A percentile compares a stretch with the other conserved stretches of the same genome.
These are phyloP conservation scores for Rubia occidens DNA, from an alignment of 305 asterid species.

Conservation along the genomic window DNA sequence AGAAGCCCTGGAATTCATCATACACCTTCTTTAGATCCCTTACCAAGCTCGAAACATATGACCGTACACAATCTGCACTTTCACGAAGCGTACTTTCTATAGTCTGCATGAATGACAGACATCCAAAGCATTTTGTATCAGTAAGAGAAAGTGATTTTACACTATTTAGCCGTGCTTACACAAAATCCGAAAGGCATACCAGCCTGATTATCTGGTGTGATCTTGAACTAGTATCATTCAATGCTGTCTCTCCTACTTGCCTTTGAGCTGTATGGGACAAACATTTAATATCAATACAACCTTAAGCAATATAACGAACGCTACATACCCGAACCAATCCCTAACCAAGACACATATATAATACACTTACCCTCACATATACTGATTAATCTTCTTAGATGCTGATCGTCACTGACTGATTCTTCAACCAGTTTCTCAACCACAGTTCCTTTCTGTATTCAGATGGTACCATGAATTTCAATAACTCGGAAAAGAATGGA, in stretches of 20 bases:
- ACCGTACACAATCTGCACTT: conserved; percentile 79
- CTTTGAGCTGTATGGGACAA: conserved; percentile 67
- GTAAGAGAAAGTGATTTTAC: not conserved
- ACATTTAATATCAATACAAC: not conserved
- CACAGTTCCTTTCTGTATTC: conserved; percentile 80
- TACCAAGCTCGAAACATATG: conserved; percentile 95
- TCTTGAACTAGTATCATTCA: conserved; percentile 87
- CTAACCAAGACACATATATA: not conserved
- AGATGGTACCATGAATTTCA: conserved; percentile 13
- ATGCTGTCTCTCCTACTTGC: conserved; percentile 96
- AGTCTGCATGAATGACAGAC: conserved; percentile 44
- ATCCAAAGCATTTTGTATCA: conserved; percentile 19
- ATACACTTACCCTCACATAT: conserved; percentile 66
- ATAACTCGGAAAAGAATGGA: not conserved
- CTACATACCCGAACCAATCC: not conserved
- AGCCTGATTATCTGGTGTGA: conserved; percentile 95
- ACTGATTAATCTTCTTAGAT: conserved; percentile 62
- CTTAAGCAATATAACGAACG: not conserved
- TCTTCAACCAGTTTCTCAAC: conserved; percentile 95
- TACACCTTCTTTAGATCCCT: conserved; percentile 14
- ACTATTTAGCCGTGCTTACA: not conserved
- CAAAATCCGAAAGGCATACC: conserved; percentile 28
- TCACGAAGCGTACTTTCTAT: conserved; percentile 94
- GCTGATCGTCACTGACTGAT: conserved; percentile 72
- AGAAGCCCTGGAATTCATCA: conserved; percentile 5